Base-by-base conservation (phyloP, 2,329 filamentous ascomycete genomes). In the Dryadomyces quercivorus region DNA sequence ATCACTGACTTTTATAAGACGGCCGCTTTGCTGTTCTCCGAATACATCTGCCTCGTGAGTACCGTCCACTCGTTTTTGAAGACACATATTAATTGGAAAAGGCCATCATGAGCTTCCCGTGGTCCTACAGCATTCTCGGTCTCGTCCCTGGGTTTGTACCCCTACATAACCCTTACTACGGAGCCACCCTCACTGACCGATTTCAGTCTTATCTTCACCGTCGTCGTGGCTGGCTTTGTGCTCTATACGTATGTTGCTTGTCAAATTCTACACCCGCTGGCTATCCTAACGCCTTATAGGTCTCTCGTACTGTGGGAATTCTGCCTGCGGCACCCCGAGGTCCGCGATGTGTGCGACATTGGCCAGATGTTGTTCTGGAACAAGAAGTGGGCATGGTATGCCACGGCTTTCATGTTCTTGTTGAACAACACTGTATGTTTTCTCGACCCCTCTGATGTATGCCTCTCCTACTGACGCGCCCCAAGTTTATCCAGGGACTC, bases 341-440 rank as follows among this genome's bases (percentile, higher is more conserved):
- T 95, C 57, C 84, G 89, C 61, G 91, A 96, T 71, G 88, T 95
- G 15, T 95, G 90, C 66, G 91, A 96, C 66, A 87, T 96, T 65
- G 91, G 90, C n/a, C 88, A 95, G 68, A 91, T 91, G 78, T 80
- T 96, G 21, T 95, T 95, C 70, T 94, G 86, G 84, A 84, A 85
- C 60, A 83, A 88, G 67, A 81, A 78, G 57, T 88, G 85, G 80
- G 80, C 78, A 3, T 84, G 80, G 80, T 84, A 76, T 66, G 74
- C 72, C 34, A 84, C 81, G 0, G 90, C 88, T 1, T 71, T 88
- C 66, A 95, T 95, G 86, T 96, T 96, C 68, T 72, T 95, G 48
- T 69, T 95, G 59, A 96, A 96, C 77, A 96, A 95, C 67, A 95
- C 88, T 16, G 65, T 67, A 57, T 15, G 61, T 56, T 26, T 42